A percentile compares a stretch with the other conserved stretches of the same genome.
Conservation (phyloP, 2,329 filamentous ascomycete species). For the Zalaria sp. region DNA sequence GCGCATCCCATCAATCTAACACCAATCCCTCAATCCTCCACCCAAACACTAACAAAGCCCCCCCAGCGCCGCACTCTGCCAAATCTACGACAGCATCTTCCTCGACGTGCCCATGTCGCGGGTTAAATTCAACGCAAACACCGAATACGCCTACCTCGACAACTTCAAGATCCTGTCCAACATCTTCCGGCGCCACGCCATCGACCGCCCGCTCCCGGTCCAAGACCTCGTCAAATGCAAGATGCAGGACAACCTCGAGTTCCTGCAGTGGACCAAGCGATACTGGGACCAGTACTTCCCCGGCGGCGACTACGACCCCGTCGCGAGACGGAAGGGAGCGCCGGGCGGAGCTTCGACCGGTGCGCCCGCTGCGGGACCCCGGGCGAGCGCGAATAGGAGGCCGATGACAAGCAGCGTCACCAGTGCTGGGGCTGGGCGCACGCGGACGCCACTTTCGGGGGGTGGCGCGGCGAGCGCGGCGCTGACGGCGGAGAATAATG, state of each 20-base stretch:
- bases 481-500: conserved; percentile 71
- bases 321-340: conserved; percentile 68
- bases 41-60: background rate
- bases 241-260: conserved; percentile 99
- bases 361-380: conserved; percentile 28
- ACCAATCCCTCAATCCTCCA: too few species aligned
- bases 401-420: conserved; percentile 36
- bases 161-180: conserved; percentile 98
- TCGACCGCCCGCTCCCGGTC: conserved; percentile 85
- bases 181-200: conserved; percentile 73
- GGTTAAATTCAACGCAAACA: conserved; percentile 97
- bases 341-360: conserved; percentile 36
- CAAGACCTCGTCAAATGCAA: conserved; percentile 90
- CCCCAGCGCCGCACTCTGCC: conserved; percentile 77
- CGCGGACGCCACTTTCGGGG: conserved; percentile 24
- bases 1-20: too few species aligned
- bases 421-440: conserved; percentile 24
- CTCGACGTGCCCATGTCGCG: conserved; percentile 86
- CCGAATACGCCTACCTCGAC: conserved; percentile 92
- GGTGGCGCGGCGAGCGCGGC: conserved; percentile 51
- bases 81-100: conserved; percentile 98
- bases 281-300: conserved; percentile 99
- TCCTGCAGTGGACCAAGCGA: conserved; percentile 89
- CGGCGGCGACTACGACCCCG: conserved; percentile 90
- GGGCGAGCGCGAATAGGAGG: conserved; percentile 32